These are phyloP conservation scores for Neurospora sp. DNA, from an alignment of 2,329 filamentous ascomycete species.

Conservation along the genomic window DNA sequence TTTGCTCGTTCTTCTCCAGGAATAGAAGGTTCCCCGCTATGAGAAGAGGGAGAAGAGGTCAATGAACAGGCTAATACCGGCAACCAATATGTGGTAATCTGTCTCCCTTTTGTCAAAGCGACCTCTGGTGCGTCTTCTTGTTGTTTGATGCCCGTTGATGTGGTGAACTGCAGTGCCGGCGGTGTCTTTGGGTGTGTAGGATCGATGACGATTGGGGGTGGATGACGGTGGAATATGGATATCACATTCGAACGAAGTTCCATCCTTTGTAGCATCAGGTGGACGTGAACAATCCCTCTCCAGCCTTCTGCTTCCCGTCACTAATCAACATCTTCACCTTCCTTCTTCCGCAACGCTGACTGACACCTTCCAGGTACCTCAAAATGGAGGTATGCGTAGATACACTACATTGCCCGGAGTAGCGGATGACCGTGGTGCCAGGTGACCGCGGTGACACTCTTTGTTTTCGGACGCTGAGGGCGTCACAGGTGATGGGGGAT, in stretches of 20 bases:
- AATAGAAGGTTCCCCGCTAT: neutral
- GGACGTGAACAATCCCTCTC: neutral
- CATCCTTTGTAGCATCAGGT: neutral
- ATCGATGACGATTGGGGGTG: neutral
- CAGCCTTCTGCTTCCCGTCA: neutral
- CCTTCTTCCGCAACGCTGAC: neutral
- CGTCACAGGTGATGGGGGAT: neutral
- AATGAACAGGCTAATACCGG: neutral
- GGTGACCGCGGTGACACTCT: neutral
- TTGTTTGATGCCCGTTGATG: neutral
- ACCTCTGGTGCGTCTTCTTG: neutral
- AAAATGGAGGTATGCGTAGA: neutral
- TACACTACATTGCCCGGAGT: neutral
- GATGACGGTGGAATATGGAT: neutral
- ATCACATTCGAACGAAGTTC: neutral
- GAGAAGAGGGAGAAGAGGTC: neutral
- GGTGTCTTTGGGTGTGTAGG: neutral
- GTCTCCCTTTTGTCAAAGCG: neutral
- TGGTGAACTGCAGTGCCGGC: neutral
- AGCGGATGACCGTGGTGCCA: neutral
- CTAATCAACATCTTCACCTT: neutral
- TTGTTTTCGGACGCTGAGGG: neutral
- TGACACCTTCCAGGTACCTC: neutral
- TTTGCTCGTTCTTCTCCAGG: neutral
- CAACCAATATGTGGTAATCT: slow-evolving; percentile 1